phyloP scores from a whole-genome alignment of 2,329 filamentous ascomycete genomes.

The Pleoardoris graminearum region DNA sequence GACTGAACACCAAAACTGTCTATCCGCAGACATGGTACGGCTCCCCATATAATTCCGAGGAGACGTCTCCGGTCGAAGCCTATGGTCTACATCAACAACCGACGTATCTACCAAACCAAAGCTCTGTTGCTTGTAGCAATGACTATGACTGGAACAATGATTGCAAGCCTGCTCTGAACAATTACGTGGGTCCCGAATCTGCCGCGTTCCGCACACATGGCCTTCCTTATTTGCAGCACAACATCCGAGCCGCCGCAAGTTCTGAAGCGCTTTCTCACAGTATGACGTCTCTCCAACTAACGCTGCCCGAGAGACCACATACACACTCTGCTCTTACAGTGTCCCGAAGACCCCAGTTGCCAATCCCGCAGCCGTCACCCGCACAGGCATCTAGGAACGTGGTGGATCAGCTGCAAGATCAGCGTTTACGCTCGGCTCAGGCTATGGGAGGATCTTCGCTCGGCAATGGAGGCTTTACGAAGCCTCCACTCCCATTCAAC shows the following conservation, averaged over 20 bases:
- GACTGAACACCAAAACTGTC: constrained; percentile 24
- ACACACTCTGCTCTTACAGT: constrained; percentile 17
- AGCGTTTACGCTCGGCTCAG: constrained; percentile 33
- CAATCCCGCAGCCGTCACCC: constrained; percentile 36
- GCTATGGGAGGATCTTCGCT: constrained; percentile 17
- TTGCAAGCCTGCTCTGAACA: constrained; percentile 14
- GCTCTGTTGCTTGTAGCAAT: constrained; percentile 17
- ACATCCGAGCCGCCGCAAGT: constrained; percentile 9
- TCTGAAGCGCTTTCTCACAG: constrained; percentile 32
- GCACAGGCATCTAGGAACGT: constrained; percentile 28
- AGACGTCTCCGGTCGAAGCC: constrained; percentile 33
- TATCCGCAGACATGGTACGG: constrained; percentile 29
- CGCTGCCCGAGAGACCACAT: constrained; percentile 31
- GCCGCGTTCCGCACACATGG: constrained; percentile 16
- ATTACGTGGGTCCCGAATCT: constrained; percentile 29
- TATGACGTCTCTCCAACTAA: constrained; percentile 35
- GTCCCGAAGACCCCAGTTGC: constrained; percentile 34
- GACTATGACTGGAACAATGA: constrained; percentile 25
- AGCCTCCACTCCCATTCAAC: constrained; percentile 28
- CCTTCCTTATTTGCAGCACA: constrained; percentile 25
- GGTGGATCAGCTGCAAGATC: constrained; percentile 39
- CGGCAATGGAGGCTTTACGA: constrained; percentile 18
- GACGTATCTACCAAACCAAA: constrained; percentile 24
- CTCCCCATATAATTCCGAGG: constrained; percentile 25
- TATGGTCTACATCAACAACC: constrained; percentile 30